Conservation (phyloP, 192 early-diverging fungal genomes). For the Backusella australiensis region DNA sequence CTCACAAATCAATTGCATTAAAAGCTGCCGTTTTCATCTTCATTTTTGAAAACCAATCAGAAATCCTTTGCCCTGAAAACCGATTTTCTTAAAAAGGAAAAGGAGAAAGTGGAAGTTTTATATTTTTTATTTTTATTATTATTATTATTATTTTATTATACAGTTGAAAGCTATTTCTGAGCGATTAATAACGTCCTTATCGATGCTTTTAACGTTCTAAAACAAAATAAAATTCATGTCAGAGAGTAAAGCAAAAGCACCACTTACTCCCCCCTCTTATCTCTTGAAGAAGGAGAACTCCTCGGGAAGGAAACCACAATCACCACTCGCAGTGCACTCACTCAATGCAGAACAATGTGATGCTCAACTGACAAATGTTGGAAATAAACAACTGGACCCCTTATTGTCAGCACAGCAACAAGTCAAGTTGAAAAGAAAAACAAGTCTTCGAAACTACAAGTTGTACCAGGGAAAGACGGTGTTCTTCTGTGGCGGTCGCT, state of each 20-base stretch:
- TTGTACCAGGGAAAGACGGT: conserved; percentile 50
- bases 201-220: not conserved
- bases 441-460: conserved; percentile 37
- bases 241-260: not conserved
- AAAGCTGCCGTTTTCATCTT: not conserved
- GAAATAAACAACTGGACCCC: not conserved
- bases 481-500: conserved; percentile 58
- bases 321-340: not conserved
- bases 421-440: not conserved
- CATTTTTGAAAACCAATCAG: not conserved
- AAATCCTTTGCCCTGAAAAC: not conserved
- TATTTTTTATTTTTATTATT: not conserved
- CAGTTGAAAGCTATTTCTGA: not conserved
- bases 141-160: not conserved
- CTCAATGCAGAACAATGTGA: not conserved
- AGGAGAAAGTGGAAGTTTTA: not conserved
- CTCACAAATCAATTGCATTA: not conserved
- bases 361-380: not conserved
- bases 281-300: not conserved
- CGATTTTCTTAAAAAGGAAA: conserved; percentile 2
- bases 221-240: not conserved
- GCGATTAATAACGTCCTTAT: not conserved
- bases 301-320: not conserved
- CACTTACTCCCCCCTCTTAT: not conserved
- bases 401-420: not conserved